These are phyloP conservation scores for Chondrostereum purpureum DNA, from an alignment of 1,284 basidiomycete genomes.

Conservation along the genomic window DNA sequence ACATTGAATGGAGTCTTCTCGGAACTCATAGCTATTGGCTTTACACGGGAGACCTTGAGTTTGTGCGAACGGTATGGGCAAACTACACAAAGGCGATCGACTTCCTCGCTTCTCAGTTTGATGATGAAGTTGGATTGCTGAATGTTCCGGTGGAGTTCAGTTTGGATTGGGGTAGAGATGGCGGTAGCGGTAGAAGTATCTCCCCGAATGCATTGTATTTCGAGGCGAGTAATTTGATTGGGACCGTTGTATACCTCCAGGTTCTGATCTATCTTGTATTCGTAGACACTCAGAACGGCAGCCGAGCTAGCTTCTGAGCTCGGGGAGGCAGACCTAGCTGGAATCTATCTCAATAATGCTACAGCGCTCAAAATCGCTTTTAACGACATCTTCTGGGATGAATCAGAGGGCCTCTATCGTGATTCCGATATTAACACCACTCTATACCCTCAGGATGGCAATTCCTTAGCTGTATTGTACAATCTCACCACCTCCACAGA, in stretches of 20 bases:
- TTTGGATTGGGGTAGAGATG: constrained; percentile 45
- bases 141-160: constrained; percentile 34
- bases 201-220: constrained; percentile 45
- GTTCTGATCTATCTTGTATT: background rate
- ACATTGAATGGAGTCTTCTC: constrained; percentile 40
- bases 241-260: background rate
- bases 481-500: constrained; percentile 34
- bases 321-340: constrained; percentile 27
- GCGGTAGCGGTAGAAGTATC: constrained; percentile 40
- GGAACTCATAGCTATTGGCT: constrained; percentile 39
- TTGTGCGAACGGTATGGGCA: constrained; percentile 37
- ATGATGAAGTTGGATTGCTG: constrained; percentile 35
- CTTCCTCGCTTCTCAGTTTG: constrained; percentile 39
- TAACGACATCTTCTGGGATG: constrained; percentile 40
- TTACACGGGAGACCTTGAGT: constrained; percentile 40
- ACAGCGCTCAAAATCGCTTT: constrained; percentile 34
- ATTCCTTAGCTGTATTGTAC: constrained; percentile 44
- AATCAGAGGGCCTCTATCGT: constrained; percentile 34
- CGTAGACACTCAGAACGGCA: constrained; percentile 38
- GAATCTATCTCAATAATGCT: constrained; percentile 33
- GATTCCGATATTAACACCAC: constrained; percentile 36
- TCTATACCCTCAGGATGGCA: constrained; percentile 44
- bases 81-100: constrained; percentile 44
- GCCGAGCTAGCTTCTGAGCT: constrained; percentile 39
- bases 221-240: constrained; percentile 21